Base-by-base conservation (phyloP, 176 grass and related monocot species). In the Pontederia paniculata region DNA sequence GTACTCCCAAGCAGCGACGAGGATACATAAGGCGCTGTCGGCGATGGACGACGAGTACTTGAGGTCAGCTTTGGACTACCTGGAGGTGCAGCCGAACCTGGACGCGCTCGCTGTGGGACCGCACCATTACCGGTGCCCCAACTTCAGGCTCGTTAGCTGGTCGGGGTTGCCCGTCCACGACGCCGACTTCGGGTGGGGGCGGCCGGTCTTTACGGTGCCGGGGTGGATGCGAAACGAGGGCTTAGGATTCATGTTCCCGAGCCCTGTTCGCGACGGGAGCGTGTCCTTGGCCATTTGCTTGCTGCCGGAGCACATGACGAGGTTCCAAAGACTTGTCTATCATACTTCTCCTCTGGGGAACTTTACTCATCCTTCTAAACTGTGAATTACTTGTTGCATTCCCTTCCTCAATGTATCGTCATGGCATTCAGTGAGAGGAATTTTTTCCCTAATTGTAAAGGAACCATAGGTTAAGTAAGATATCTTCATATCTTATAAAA, bases 251-350 rank as follows among this genome's bases (percentile, higher is more conserved):
- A 53, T 94, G 6, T 64, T 74, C 43, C 77, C 70, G 64, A 52
- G 52, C 0, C 37, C 64, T 0, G 71, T 63, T 2, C 46, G 74
- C 67, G 80, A 78, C 0, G 88, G 73, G 43, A 74, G 77, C 14
- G 16, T 94, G 23, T 78, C 65, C 48, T 74, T 88, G 16, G 75
- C 84, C 6, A 65, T 84, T 59, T 73, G 73, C 15, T 76, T 94
- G 4, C 84, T 88, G 77, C 73, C 76, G 0, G 84, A 94, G 70
- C 80, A 82, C 80, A 55, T 84, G 41, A 56, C 70, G 9, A 50
- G 58, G 65, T 94, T 88, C 58, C 78, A 94, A 67, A 83, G 78
- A 52, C 71, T 82, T 3, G 73, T 94, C 74, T 88, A 88, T 48
- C n/a, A n/a, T n/a, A n/a, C n/a, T n/a, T n/a, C n/a, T n/a, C n/a